Percentiles rank a stretch among this genome's conserved stretches.
phyloP scores from a whole-genome alignment of 139 green algal species.

The Micractinium sp. region DNA sequence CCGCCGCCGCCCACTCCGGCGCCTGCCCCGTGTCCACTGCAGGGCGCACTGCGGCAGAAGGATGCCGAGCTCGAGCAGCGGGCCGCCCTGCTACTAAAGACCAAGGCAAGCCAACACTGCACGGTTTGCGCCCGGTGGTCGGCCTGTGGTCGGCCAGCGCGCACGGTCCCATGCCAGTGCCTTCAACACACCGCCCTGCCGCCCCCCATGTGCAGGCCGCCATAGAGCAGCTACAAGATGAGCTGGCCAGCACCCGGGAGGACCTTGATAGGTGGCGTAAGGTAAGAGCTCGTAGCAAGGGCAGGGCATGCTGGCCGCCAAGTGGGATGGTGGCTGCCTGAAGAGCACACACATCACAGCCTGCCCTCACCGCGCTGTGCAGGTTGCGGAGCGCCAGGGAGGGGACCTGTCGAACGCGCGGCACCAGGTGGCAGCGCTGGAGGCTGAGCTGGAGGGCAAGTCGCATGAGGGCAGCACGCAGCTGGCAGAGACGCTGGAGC shows the following conservation, averaged over 20 bases:
- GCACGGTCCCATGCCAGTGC: no score
- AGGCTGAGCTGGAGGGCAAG: conserved; percentile 35
- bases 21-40: background rate
- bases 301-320: background rate
- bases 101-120: background rate
- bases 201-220: background rate
- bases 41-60: conserved; percentile 14
- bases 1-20: background rate
- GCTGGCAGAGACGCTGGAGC: conserved; percentile 14
- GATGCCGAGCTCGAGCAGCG: conserved; percentile 32
- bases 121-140: no score
- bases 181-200: background rate
- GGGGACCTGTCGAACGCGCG: background rate
- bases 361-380: background rate
- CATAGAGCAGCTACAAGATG: conserved; percentile 38
- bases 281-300: background rate
- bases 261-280: conserved; percentile 1
- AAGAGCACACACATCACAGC: background rate
- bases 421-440: background rate
- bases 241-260: background rate
- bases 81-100: conserved; percentile 18
- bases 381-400: conserved; percentile 16
- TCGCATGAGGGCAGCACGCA: background rate
- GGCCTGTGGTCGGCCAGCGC: no score
- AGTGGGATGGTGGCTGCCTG: background rate